Base-by-base conservation (phyloP, 495 filamentous ascomycete genomes). In the Tuber borchii region DNA sequence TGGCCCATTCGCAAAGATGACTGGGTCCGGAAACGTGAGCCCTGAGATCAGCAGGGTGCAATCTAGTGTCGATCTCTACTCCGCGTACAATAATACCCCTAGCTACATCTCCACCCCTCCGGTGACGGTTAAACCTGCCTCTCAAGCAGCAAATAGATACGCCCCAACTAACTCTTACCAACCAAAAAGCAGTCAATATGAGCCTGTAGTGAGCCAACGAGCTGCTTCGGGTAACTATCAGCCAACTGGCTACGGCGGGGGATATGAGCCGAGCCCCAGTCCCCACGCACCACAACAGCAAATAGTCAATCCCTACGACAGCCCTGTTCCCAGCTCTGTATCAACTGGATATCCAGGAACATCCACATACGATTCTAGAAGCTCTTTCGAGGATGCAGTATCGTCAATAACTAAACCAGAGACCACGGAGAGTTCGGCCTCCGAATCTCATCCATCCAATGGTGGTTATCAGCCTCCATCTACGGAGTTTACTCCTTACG, bases 1-100 rank as follows among this genome's bases (percentile, higher is more conserved):
- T 34, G 93, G 94, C 1, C 95, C 93, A 0, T 98, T 97, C 83
- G 89, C 91, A 43, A 91, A 90, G 71, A 87, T 97, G 68, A 87
- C 92, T 26, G 56, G 56, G 34, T 19, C 56, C 56, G 56, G 56
- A 65, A 90, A 91, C 51, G 90, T 87, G 42, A 95, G 93, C 5
- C 93, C 94, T 22, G 91, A 88, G 4, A 89, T 97, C 72, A 97
- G 94, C 81, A 91, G 93, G 26, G 89, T 90, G 10, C 91, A 91
- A 6, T 97, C 93, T 1, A 86, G 88, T 46, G 88, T 89, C 19
- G 93, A 97, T 76, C 83, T 97, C 20, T 94, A 97, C 80, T 90
- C 88, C 22, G 44, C 73, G 16, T 81, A 81, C 74, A 77, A 75
- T 74, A 72, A 76, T 14, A 12, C n/a, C 9, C 65, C 75, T 17